Conservation (phyloP, 345 rosid genomes). For the Eucalyptus pauciflora region DNA sequence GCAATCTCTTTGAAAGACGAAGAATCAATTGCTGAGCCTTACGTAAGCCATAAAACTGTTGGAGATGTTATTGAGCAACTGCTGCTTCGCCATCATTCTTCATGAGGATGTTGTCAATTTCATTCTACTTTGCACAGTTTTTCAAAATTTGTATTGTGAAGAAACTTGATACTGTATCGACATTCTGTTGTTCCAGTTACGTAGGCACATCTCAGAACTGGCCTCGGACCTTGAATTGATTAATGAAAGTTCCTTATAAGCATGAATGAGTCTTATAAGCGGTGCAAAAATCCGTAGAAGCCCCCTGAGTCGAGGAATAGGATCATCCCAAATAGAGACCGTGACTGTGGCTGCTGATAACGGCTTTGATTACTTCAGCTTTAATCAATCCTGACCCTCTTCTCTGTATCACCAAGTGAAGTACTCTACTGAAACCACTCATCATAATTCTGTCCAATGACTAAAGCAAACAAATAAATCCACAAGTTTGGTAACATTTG, state of each 20-base stretch:
- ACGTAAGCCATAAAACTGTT: background rate
- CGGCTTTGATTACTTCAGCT: background rate
- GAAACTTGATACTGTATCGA: background rate
- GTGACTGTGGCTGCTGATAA: background rate
- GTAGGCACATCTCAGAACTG: background rate
- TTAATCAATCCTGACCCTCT: background rate
- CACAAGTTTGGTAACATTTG: background rate
- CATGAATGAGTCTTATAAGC: background rate
- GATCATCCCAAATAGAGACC: background rate
- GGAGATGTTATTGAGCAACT: background rate
- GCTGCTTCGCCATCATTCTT: background rate
- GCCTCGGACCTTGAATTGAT: background rate
- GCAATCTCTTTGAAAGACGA: background rate
- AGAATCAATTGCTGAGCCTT: background rate
- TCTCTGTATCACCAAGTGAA: background rate
- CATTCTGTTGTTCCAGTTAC: background rate
- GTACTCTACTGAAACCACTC: background rate
- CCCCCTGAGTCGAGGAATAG: background rate
- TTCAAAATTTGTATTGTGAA: background rate
- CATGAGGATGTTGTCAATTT: background rate
- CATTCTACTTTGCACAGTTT: background rate
- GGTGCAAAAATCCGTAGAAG: background rate
- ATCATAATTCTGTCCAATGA: background rate
- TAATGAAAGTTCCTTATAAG: background rate
- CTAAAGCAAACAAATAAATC: background rate